Conservation (phyloP, 768 basidiomycete species). For the Kwoniella shandongensis region DNA sequence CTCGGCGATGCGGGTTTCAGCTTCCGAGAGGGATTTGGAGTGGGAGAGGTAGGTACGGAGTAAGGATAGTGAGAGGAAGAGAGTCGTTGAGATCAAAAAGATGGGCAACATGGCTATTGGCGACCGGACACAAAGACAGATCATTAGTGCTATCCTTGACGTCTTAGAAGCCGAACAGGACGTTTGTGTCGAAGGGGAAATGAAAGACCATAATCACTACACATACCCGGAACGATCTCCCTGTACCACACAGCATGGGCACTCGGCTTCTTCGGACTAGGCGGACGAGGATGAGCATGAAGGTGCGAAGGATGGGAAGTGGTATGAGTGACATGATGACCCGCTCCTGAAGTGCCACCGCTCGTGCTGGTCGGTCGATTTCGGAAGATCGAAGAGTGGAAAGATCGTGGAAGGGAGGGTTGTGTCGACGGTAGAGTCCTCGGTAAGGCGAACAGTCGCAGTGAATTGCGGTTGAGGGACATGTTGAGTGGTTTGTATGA, state of each 20-base stretch:
- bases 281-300: too few species aligned
- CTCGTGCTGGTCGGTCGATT: not conserved
- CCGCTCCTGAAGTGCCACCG: too few species aligned
- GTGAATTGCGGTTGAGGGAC: not conserved
- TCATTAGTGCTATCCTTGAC: too few species aligned
- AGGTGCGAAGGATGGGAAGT: too few species aligned
- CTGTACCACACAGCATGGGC: conserved; percentile 51
- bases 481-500: not conserved
- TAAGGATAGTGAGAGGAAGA: conserved; percentile 49
- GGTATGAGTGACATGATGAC: too few species aligned
- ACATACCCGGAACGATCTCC: conserved; percentile 51
- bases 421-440: not conserved
- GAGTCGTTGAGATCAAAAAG: conserved; percentile 43
- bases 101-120: conserved; percentile 46
- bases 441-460: not conserved
- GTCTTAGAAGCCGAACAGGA: not conserved
- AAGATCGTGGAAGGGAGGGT: not conserved
- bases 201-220: not conserved
- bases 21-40: conserved; percentile 35
- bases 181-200: not conserved
- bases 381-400: conserved; percentile 1
- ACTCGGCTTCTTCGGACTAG: conserved; percentile 26
- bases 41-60: conserved; percentile 52
- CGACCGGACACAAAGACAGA: not conserved
- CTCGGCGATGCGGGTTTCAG: conserved; percentile 36